phyloP scores from a whole-genome alignment of 139 green algal genomes.

The Penium margaritaceum region DNA sequence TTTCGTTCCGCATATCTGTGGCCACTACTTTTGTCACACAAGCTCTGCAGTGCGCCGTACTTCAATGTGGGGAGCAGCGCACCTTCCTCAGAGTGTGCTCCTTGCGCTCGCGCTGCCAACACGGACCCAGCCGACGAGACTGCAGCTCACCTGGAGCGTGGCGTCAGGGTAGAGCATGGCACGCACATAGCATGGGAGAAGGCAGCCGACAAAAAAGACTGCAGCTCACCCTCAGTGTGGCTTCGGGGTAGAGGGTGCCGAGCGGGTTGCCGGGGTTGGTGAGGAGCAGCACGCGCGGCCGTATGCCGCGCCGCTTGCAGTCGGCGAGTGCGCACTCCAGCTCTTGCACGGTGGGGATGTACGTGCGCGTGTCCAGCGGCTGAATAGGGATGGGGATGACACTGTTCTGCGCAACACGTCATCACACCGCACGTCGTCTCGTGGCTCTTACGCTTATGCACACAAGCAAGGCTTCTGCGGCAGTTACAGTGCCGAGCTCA shows the following conservation, averaged over 20 bases:
- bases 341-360: slow-evolving; percentile 23
- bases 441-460: too few relatives aligned
- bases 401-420: too few relatives aligned
- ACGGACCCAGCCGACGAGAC: too few relatives aligned
- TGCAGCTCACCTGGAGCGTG: slow-evolving; percentile 23
- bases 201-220: background rate
- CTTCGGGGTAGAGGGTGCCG: slow-evolving; percentile 33
- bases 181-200: slow-evolving; percentile 13
- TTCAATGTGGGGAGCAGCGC: too few relatives aligned
- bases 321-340: slow-evolving; percentile 3
- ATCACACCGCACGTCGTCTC: too few relatives aligned
- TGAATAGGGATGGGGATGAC: slow-evolving; percentile 35
- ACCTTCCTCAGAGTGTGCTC: too few relatives aligned
- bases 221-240: slow-evolving; percentile 15
- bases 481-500: too few relatives aligned
- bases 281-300: slow-evolving; percentile 19
- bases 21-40: too few relatives aligned
- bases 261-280: slow-evolving; percentile 37
- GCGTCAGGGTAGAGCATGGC: slow-evolving; percentile 32
- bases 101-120: too few relatives aligned
- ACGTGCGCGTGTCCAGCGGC: slow-evolving; percentile 23
- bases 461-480: too few relatives aligned
- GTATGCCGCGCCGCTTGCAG: background rate
- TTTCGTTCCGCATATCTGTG: too few relatives aligned
- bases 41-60: too few relatives aligned